Evolutionary conservation across 2,329 filamentous ascomycete genomes (phyloP), one percentile per base, ranked within the genome.

Genomic region (Lachnellula suecica): DNA sequence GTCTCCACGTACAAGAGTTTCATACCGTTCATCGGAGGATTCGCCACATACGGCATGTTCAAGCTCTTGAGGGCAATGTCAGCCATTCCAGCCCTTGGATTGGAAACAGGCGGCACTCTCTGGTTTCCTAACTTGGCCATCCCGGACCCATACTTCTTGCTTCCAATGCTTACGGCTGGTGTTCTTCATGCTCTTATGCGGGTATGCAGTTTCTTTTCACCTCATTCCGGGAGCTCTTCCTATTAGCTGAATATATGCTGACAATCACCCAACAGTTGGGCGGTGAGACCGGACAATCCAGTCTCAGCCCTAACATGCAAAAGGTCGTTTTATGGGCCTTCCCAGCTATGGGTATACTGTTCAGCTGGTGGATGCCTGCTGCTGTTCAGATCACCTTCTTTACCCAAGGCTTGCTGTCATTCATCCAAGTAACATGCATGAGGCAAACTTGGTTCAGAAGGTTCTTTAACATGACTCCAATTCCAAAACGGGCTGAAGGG

Each of bases 41-140:
- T 91, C 4, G 76, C 96, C 58, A 88, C 87, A 55, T 91, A 84
- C 69, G 91, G 91, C 63, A 85, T 88, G 54, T 97, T 93, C 77
- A 83, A 88, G 54, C 75, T 93, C 42, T 70, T 95, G 58, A 79
- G 83, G 48, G 85, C 79, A 60, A 95, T 96, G 88, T 71, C 83
- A 1, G 70, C 76, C 20, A 73, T 97, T 44, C 93, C 93, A 4
- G 90, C 97, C 4, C 93, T 93, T 0, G 86, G 83, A 1, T 70
- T 97, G 59, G 81, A 89, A 62, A 74, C 72, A 1, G 89, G 88
- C 27, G 86, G 89, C 2, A 72, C 85, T 31, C 72, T 85, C 37
- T 99, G 94, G 94, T 81, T 97, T 60, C 72, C 75, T 2, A 88
- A 97, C 68, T 71, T 99, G 57, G 86, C 90, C 0, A 66, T 84